Percentiles rank a stretch among this genome's conserved stretches.
Evolutionary conservation across 768 basidiomycete species (phyloP).

Genomic region (Tubosaeta brunneosetosa): DNA sequence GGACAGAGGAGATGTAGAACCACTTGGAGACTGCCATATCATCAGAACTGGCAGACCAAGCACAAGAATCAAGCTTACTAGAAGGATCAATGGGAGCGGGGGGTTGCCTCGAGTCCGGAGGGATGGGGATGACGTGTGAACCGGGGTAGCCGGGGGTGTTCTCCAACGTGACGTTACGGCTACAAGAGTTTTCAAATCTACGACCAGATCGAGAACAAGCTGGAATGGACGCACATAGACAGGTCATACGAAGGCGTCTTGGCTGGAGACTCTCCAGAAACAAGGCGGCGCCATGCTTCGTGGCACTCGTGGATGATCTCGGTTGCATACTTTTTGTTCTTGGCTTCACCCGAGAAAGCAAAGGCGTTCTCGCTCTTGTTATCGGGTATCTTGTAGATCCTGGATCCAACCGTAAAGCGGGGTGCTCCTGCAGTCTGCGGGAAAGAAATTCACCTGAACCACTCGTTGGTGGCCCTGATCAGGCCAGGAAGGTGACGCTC

Average conservation of each 20-base stretch:
- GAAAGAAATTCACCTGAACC: conserved; percentile 74
- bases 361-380: conserved; percentile 97
- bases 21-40: conserved; percentile 69
- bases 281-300: conserved; percentile 95
- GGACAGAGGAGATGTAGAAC: conserved; percentile 92
- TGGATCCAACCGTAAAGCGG: conserved; percentile 26
- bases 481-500: conserved; percentile 96
- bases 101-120: conserved; percentile 75
- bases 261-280: conserved; percentile 72
- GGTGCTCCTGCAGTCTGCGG: neutral
- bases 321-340: conserved; percentile 99
- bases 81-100: conserved; percentile 89
- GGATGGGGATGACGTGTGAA: conserved; percentile 61
- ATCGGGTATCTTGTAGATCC: conserved; percentile 95
- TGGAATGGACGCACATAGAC: conserved; percentile 62
- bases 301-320: conserved; percentile 99
- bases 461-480: conserved; percentile 96
- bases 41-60: conserved; percentile 4
- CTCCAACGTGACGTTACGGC: conserved; percentile 74
- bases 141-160: conserved; percentile 61
- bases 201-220: neutral
- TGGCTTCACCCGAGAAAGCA: conserved; percentile 98
- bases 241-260: conserved; percentile 71
- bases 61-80: conserved; percentile 45
- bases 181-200: conserved; percentile 29